These are phyloP conservation scores for Trichothecium roseum DNA, from an alignment of 2,329 filamentous ascomycete genomes.

Conservation along the genomic window DNA sequence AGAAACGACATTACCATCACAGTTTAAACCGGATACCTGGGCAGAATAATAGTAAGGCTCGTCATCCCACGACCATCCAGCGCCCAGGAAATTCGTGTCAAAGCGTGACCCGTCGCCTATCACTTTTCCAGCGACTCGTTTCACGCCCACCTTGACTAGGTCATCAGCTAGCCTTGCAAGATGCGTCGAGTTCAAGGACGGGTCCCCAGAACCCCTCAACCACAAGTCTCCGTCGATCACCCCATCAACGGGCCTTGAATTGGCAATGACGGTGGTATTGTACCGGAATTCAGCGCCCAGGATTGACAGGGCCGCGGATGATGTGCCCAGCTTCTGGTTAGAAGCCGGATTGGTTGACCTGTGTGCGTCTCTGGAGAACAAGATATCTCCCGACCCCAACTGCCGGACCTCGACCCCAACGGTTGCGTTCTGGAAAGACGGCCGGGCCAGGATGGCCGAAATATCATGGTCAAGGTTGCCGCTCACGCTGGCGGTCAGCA, in stretches of 20 bases:
- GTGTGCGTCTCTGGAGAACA: slow-evolving; percentile 1
- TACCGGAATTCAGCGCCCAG: slow-evolving; percentile 3
- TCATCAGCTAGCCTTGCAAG: slow-evolving; percentile 1
- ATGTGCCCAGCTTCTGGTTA: slow-evolving; percentile 4
- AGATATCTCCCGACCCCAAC: not conserved
- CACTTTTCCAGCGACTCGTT: slow-evolving; percentile 4
- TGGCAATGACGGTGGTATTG: slow-evolving; percentile 2
- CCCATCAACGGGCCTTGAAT: slow-evolving; percentile 1
- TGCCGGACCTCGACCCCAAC: slow-evolving; percentile 3
- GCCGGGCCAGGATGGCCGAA: slow-evolving; percentile 1
- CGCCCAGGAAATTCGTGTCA: slow-evolving; percentile 2
- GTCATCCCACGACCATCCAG: slow-evolving; percentile 2
- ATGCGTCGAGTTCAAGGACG: slow-evolving; percentile 3
- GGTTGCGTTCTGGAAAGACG: slow-evolving; percentile 3
- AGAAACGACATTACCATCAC: slow-evolving; percentile 4
- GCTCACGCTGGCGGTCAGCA: no score
- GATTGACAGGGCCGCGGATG: slow-evolving; percentile 1
- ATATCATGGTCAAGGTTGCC: not conserved
- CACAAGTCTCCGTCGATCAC: slow-evolving; percentile 6
- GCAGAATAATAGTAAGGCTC: slow-evolving; percentile 4
- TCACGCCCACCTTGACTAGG: slow-evolving; percentile 2
- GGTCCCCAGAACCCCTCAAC: slow-evolving; percentile 5
- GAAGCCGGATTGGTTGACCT: slow-evolving; percentile 2
- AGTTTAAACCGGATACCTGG: slow-evolving; percentile 5
- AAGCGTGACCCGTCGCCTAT: slow-evolving; percentile 5